phyloP scores from a whole-genome alignment of 306 rosid genomes.

The Castanea mollissima region DNA sequence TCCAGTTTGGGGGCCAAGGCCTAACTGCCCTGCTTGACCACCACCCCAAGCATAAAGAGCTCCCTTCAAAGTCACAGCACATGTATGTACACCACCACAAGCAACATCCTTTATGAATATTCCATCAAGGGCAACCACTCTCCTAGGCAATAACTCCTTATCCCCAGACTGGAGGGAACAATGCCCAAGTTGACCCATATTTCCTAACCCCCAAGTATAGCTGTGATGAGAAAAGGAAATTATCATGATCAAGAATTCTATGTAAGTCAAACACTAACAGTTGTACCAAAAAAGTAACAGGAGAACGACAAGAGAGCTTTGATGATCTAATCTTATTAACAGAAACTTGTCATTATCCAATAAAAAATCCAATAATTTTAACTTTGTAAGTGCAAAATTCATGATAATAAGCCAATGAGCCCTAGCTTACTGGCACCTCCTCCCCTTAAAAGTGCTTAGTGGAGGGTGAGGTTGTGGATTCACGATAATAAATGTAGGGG shows the following conservation, averaged over 20 bases:
- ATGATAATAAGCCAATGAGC: too few relatives aligned
- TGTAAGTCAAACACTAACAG: neutral
- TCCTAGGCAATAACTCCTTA: constrained; percentile 85
- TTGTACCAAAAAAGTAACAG: neutral
- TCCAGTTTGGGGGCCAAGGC: constrained; percentile 86
- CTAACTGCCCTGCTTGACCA: constrained; percentile 86
- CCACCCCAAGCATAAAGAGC: constrained; percentile 98
- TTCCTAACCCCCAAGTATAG: constrained; percentile 95
- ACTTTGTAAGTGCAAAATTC: neutral
- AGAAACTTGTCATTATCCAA: neutral
- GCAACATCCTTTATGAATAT: constrained; percentile 56
- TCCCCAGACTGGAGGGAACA: constrained; percentile 82
- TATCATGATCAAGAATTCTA: constrained; percentile 16
- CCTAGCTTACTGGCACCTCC: too few relatives aligned
- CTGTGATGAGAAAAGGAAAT: constrained; percentile 43
- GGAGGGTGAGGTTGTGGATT: too few relatives aligned
- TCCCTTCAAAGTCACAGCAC: constrained; percentile 75
- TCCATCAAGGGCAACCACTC: constrained; percentile 82
- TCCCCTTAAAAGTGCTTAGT: too few relatives aligned
- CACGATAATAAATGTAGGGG: neutral
- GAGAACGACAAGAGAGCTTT: neutral
- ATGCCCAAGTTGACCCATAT: constrained; percentile 97
- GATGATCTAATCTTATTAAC: neutral
- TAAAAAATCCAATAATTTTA: neutral
- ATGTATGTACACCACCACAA: constrained; percentile 90